These are phyloP conservation scores for Sistotremastrum suecicum DNA, from an alignment of 768 basidiomycete genomes.

Conservation along the genomic window DNA sequence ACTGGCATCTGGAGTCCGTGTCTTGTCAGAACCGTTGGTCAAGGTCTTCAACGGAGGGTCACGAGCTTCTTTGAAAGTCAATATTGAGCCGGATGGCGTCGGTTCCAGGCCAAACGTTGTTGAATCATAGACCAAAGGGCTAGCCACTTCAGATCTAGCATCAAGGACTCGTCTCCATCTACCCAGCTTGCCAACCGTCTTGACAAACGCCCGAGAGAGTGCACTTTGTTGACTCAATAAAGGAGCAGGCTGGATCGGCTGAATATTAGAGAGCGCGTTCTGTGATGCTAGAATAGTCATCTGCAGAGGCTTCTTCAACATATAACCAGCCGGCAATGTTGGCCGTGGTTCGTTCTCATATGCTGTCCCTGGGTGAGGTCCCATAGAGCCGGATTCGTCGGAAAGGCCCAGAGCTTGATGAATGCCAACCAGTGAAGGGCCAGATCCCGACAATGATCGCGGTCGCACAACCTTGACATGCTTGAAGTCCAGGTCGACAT, in stretches of 20 bases:
- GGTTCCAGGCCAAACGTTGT: too few relatives aligned
- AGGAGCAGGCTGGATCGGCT: constrained; percentile 18
- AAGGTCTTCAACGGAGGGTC: not conserved
- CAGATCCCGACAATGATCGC: constrained; percentile 2
- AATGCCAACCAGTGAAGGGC: constrained; percentile 15
- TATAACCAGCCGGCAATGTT: constrained; percentile 39
- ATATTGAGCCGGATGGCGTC: too few relatives aligned
- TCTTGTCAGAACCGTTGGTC: not conserved
- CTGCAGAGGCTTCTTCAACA: constrained; percentile 50
- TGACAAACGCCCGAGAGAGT: constrained; percentile 63
- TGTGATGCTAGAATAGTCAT: constrained; percentile 35
- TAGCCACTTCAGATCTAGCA: not conserved
- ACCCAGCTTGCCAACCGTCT: constrained; percentile 71
- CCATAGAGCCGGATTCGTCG: constrained; percentile 11
- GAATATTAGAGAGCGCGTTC: constrained; percentile 14
- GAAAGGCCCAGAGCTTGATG: constrained; percentile 18
- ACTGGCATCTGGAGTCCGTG: not conserved
- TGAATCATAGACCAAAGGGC: too few relatives aligned
- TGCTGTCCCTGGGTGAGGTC: constrained; percentile 31
- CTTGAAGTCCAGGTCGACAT: constrained; percentile 68
- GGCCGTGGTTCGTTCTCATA: constrained; percentile 3
- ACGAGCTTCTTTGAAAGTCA: too few relatives aligned
- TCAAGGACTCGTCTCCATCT: constrained; percentile 65
- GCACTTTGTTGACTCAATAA: constrained; percentile 46
- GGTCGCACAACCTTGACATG: constrained; percentile 24